Evolutionary conservation across 2,329 filamentous ascomycete species (phyloP).

Genomic region (Nemania sp.): DNA sequence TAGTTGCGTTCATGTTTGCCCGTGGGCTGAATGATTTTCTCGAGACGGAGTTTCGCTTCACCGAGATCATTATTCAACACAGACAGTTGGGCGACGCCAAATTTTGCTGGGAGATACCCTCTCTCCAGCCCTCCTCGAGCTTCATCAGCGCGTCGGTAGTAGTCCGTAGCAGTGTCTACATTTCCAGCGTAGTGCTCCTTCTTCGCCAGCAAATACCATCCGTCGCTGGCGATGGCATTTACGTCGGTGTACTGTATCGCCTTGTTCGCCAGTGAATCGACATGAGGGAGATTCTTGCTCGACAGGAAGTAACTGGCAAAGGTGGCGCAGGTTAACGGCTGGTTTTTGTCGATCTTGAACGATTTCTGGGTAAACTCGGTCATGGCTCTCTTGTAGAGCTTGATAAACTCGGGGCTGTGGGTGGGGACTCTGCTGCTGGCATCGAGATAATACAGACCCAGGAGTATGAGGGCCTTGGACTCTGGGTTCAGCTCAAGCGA

Average conservation of each 20-base stretch:
- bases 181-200: slow-evolving; percentile 88
- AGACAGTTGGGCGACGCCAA: slow-evolving; percentile 87
- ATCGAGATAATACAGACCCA: slow-evolving; percentile 89
- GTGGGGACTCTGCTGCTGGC: slow-evolving; percentile 80
- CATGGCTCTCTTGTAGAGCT: slow-evolving; percentile 90
- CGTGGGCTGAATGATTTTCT: slow-evolving; percentile 89
- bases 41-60: slow-evolving; percentile 88
- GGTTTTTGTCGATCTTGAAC: slow-evolving; percentile 89
- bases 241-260: slow-evolving; percentile 96
- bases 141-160: slow-evolving; percentile 87
- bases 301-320: slow-evolving; percentile 91
- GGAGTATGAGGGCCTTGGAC: slow-evolving; percentile 88
- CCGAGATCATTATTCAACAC: slow-evolving; percentile 83
- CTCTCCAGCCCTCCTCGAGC: slow-evolving; percentile 88
- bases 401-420: slow-evolving; percentile 81
- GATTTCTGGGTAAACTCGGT: slow-evolving; percentile 91
- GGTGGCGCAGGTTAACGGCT: slow-evolving; percentile 85
- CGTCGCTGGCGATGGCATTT: slow-evolving; percentile 94
- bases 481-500: slow-evolving; percentile 78
- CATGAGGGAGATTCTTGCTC: slow-evolving; percentile 76
- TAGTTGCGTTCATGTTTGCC: slow-evolving; percentile 63
- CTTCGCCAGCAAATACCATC: slow-evolving; percentile 91
- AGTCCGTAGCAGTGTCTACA: slow-evolving; percentile 74
- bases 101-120: slow-evolving; percentile 91
- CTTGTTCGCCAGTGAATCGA: slow-evolving; percentile 85